Base-by-base conservation (phyloP, 352 stramenopile species). In the Pythium coloratum region DNA sequence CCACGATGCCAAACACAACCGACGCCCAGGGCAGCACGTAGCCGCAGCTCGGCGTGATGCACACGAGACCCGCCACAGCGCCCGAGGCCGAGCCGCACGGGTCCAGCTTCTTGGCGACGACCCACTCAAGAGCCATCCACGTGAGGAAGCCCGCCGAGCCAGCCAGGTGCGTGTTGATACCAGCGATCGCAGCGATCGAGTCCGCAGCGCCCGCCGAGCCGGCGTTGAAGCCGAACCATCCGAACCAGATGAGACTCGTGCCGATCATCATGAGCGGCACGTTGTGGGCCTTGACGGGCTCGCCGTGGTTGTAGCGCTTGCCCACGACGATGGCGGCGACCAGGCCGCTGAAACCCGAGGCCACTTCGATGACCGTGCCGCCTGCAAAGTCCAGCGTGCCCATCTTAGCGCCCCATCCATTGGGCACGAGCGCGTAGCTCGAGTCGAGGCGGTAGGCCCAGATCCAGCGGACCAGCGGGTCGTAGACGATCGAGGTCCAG, bases 181-280 rank as follows among this genome's bases (percentile, higher is more conserved):
- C 83, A 47, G 84, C 86, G 14, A 78, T 82, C 3, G 81, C 81
- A 8, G 88, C 86, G 58, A 92, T 82, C 9, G 76, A 75, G 55
- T 92, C 82, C 1, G 84, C 83, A 2, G 75, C 79, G 42, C 71
- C 76, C n/a, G 81, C 65, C 7, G 83, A 92, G 36, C 86, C 86
- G 26, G 77, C 84, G 62, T 93, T 94, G 67, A 95, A 95, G 33
- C 88, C 86, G 55, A 92, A 94, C 86, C 88, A 95, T n/a, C 88
- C 88, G 49, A 91, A 91, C 88, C 88, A 95, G 44, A 95, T 73
- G 28, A 94, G 55, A 10, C 78, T 89, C 9, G 69, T 68, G 50
- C 88, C 88, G 34, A 93, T 91, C 79, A 95, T 94, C 18, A 93
- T 84, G 9, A 95, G 76, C 9, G 87, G 87, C 36, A 95, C 80